Conservation (phyloP, 2,329 filamentous ascomycete species). For the Plectosphaerella cucumerina region DNA sequence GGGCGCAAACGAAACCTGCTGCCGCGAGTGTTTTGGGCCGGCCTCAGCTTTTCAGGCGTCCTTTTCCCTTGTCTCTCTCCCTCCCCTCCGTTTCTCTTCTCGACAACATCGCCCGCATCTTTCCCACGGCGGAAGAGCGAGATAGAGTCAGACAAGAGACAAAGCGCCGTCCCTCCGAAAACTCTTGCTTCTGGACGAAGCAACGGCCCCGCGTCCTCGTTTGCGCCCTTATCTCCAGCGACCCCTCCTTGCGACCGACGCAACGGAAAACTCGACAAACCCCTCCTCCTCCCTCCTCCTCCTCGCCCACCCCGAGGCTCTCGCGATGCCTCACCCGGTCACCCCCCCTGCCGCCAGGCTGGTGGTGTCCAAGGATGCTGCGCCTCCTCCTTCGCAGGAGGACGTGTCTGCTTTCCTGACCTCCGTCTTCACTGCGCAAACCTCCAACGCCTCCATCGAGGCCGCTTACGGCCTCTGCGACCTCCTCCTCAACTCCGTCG, state of each 20-base stretch:
- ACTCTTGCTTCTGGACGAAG: slow-evolving; percentile 6
- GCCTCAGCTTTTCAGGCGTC: not conserved
- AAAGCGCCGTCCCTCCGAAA: slow-evolving; percentile 6
- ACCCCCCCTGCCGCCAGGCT: slow-evolving; percentile 20
- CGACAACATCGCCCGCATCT: not conserved
- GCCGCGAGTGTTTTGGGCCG: not conserved
- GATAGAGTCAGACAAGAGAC: slow-evolving; percentile 11
- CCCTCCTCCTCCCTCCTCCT: not conserved
- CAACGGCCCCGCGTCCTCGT: slow-evolving; percentile 7
- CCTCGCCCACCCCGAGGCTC: slow-evolving; percentile 1
- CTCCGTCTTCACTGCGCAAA: slow-evolving; percentile 65
- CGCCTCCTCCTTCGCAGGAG: slow-evolving; percentile 58
- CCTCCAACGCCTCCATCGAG: slow-evolving; percentile 65
- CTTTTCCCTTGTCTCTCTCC: not conserved
- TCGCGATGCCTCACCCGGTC: slow-evolving; percentile 43
- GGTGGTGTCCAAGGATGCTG: slow-evolving; percentile 42
- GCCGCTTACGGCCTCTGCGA: slow-evolving; percentile 59
- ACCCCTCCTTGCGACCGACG: not conserved
- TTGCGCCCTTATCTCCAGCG: not conserved
- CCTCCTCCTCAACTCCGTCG: slow-evolving; percentile 49
- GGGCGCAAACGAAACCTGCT: not conserved
- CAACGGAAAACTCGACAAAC: not conserved
- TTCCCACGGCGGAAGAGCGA: slow-evolving; percentile 4
- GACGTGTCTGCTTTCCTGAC: slow-evolving; percentile 63
- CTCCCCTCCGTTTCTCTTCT: not conserved